Base-by-base conservation (phyloP, 768 basidiomycete species). In the Mycena leptocephala region DNA sequence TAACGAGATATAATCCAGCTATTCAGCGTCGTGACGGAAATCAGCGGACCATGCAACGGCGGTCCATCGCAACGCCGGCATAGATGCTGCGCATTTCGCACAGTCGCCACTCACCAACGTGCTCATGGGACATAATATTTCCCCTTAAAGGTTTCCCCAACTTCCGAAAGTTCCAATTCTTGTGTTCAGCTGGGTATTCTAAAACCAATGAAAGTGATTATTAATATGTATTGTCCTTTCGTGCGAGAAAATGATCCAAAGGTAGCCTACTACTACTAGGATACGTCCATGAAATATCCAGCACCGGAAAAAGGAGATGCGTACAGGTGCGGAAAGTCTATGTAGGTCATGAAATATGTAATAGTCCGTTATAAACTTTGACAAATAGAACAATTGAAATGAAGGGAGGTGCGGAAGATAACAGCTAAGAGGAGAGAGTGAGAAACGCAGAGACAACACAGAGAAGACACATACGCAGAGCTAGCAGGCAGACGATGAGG, bases 401-500 rank as follows among this genome's bases (percentile, higher is more conserved):
- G 88, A 81, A 96, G 82, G 79, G 85, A 88, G 78, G 88, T 88
- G 73, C 91, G 92, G 88, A 96, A 90, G 67, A 91, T 84, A 77
- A 87, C 89, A 80, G 94, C 94, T 95, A 72, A 65, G 26, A 41
- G 55, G 56, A 9, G 20, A 72, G 72, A 68, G 72, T 71, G 43
- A 64, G 64, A 69, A 55, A 65, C 58, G 46, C 22, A 62, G 63
- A 67, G 71, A 16, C 39, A 20, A 32, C 6, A 53, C 11, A 32
- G n/a, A 32, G n/a, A 78, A n/a, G 65, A 46, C 6, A 91, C 95
- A 87, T 84, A 96, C 95, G 96, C 78, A 95, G 84, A 80, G 90
- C 93, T 82, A 99, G 93, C 77, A 98, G 89, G 58, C 91, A 92
- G 46, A 92, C 90, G 81, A 98, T 96, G 76, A 92, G 78, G 72